Percentiles rank a stretch among this genome's conserved stretches.
phyloP scores from a whole-genome alignment of 2,329 filamentous ascomycete genomes.

The Xenoacremonium recifei region DNA sequence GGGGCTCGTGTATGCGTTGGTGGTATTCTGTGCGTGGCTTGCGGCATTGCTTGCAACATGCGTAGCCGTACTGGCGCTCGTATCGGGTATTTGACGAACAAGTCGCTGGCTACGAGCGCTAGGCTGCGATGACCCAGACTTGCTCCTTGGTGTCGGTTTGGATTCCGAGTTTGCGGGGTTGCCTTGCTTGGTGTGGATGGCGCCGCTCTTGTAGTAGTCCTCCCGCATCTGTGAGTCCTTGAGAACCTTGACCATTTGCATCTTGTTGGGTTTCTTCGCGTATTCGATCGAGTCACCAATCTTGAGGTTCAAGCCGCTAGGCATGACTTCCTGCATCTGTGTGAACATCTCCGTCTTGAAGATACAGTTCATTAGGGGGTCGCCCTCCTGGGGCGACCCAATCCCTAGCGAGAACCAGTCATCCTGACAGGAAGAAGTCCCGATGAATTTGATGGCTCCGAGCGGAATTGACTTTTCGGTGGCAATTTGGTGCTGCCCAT shows the following conservation, averaged over 20 bases:
- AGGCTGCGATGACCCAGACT: constrained; percentile 80
- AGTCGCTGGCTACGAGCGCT: constrained; percentile 91
- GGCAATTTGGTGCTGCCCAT: constrained; percentile 76
- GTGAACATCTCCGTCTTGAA: constrained; percentile 98
- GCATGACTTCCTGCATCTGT: constrained; percentile 77
- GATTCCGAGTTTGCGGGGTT: constrained; percentile 82
- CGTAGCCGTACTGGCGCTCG: no score
- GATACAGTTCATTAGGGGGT: constrained; percentile 89
- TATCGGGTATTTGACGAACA: no score
- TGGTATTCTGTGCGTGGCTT: no score
- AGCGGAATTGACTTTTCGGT: constrained; percentile 81
- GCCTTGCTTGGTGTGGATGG: constrained; percentile 81
- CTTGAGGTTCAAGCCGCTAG: constrained; percentile 77
- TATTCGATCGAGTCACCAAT: constrained; percentile 87
- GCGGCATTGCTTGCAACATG: no score
- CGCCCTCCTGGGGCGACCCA: constrained; percentile 86
- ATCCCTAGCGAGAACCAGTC: constrained; percentile 96
- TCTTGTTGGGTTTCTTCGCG: constrained; percentile 95
- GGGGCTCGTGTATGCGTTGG: no score
- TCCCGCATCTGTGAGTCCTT: constrained; percentile 77
- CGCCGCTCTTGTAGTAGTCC: constrained; percentile 92
- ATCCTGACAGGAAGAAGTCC: constrained; percentile 77
- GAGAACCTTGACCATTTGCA: constrained; percentile 81
- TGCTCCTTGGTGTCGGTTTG: constrained; percentile 80
- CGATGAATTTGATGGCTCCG: constrained; percentile 84